These are phyloP conservation scores for Prunus campanulata DNA, from an alignment of 306 rosid species.

Conservation along the genomic window DNA sequence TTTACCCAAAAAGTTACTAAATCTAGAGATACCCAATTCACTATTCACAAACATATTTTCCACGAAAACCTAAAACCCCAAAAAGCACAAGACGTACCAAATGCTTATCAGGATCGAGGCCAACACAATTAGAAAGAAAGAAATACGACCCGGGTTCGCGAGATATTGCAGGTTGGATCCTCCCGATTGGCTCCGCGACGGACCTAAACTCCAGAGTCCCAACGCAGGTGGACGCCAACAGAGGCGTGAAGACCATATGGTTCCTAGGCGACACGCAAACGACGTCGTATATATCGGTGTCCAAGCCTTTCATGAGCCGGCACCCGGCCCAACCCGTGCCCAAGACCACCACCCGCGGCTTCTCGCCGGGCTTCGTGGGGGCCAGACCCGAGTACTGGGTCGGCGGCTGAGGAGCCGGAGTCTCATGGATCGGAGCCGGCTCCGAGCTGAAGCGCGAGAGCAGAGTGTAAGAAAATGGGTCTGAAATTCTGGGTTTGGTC, in stretches of 20 bases:
- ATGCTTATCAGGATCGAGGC: constrained; percentile 51
- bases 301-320: constrained; percentile 76
- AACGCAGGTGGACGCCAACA: constrained; percentile 93
- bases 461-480: constrained; percentile 32
- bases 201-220: constrained; percentile 93
- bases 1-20: not conserved
- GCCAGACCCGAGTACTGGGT: constrained; percentile 34
- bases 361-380: constrained; percentile 63
- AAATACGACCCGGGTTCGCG: constrained; percentile 82
- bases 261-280: constrained; percentile 97
- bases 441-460: constrained; percentile 44
- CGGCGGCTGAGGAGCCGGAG: constrained; percentile 14
- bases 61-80: not conserved
- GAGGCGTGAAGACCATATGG: constrained; percentile 97
- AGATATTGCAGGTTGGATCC: constrained; percentile 92
- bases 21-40: not conserved
- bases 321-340: constrained; percentile 98
- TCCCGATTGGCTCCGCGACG: constrained; percentile 81
- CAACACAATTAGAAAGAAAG: constrained; percentile 77
- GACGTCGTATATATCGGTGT: constrained; percentile 64
- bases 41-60: not conserved
- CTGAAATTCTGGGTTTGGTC: constrained; percentile 23
- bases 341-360: constrained; percentile 86
- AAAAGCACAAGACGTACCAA: constrained; percentile 33
- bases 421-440: constrained; percentile 18